Base-by-base conservation (phyloP, 257 asterid species). In the Solanum lycopersicoides region DNA sequence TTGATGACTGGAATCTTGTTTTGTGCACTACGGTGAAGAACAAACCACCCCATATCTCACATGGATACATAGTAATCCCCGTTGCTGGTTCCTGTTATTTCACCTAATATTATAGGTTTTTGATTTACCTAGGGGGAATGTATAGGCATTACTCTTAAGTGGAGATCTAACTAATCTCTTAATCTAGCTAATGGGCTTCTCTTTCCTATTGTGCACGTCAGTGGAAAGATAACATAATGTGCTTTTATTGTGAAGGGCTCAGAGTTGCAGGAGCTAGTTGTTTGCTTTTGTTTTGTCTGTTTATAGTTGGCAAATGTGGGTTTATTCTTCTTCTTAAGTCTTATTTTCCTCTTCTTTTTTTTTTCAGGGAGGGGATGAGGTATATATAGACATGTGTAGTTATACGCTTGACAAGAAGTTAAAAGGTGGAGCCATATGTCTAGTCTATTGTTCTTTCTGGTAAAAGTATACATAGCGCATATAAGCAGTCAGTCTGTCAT, bases 1-100 rank as follows among this genome's bases (percentile, higher is more conserved):
- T 84, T 96, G 94, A 90, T 41, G 83, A 66, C 53, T 18, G 30
- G 72, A 86, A 87, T 41, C 79, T 37, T 12, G 47, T 5, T 4
- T 44, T 23, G 32, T 74, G 71, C 69, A 50, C 69, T 18, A 30
- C 2, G 10, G 44, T 45, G 30, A 50, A 30, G 85, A 47, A 50
- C 30, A 18, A 28, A 80, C 68, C 42, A 82, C 45, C 28, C 20
- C 34, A 82, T 16, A 45, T 47, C 44, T 47, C 44, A 23, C 20
- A 50, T 76, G 18, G 84, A 80, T 80, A 50, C 34, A 20, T 82
- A 50, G 85, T 50, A 39, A 50, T 82, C 69, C 69, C 69, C 12
- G 45, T 32, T 50, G 32, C 25, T 34, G 85, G 68, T 82, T 50
- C 45, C 45, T 47, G 85, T 47, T 45, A 28, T 45, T 76, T 76